Evolutionary conservation across 2,329 filamentous ascomycete species (phyloP).

Genomic region (Teratosphaeria viscida): DNA sequence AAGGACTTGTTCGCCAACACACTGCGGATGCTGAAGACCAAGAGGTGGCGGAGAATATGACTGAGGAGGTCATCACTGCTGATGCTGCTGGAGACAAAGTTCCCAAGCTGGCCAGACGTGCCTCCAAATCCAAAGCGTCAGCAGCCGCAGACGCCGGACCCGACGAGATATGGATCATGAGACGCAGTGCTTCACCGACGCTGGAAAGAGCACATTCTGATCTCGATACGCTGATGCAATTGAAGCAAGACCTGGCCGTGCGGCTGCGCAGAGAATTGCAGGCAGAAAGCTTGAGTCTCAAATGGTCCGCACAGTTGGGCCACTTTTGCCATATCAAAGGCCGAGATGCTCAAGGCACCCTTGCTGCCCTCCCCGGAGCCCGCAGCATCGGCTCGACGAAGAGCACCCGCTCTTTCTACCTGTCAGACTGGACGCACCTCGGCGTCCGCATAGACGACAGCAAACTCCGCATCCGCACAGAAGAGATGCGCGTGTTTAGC

Average conservation of each 20-base stretch:
- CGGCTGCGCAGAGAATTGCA: conserved; percentile 51
- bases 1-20: conserved; percentile 74
- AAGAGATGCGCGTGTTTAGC: conserved; percentile 74
- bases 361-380: conserved; percentile 35
- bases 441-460: conserved; percentile 70
- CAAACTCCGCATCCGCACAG: conserved; percentile 65
- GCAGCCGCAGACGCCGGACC: conserved; percentile 9
- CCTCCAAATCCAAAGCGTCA: conserved; percentile 7
- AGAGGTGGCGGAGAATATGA: conserved; percentile 59
- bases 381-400: conserved; percentile 65
- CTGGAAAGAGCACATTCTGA: conserved; percentile 59
- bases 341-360: conserved; percentile 49
- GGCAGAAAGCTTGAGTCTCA: conserved; percentile 55
- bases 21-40: conserved; percentile 63
- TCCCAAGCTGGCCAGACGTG: conserved; percentile 15
- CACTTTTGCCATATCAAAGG: conserved; percentile 87
- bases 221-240: conserved; percentile 48
- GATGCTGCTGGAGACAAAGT: conserved; percentile 51
- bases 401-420: conserved; percentile 73
- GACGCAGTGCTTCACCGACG: conserved; percentile 52
- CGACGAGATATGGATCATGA: conserved; percentile 54
- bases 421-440: conserved; percentile 72
- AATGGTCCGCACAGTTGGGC: conserved; percentile 77
- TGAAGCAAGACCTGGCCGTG: conserved; percentile 52
- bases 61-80: conserved; percentile 57